A percentile compares a stretch with the other conserved stretches of the same genome.
phyloP scores from a whole-genome alignment of 257 asterid genomes.

The Solanum sejunctum region DNA sequence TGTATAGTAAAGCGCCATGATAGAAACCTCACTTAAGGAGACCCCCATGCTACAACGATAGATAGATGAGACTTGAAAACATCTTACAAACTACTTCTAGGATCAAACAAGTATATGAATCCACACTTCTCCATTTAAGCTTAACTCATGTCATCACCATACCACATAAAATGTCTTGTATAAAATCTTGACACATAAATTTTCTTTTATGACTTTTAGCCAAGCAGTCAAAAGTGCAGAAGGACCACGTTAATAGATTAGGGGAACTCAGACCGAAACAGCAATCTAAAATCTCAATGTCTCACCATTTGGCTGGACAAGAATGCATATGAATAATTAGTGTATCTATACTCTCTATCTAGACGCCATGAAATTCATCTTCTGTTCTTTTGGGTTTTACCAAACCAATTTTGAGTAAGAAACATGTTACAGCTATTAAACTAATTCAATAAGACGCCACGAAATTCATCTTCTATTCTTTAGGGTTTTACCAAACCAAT shows the following conservation, averaged over 20 bases:
- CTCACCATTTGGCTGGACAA: neutral
- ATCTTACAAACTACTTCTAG: neutral
- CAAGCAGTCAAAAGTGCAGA: neutral
- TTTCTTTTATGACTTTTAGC: neutral
- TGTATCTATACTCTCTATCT: neutral
- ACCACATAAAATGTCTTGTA: neutral
- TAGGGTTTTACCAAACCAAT: neutral
- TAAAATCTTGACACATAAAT: neutral
- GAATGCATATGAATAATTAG: neutral
- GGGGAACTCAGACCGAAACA: neutral
- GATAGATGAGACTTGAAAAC: neutral
- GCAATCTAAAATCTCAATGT: neutral
- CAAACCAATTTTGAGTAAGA: neutral
- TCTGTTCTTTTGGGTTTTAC: neutral
- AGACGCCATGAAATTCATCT: neutral
- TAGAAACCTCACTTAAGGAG: neutral
- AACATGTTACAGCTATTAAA: neutral
- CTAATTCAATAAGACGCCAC: neutral
- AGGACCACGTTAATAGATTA: neutral
- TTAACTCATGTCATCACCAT: no score
- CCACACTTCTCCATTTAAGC: no score
- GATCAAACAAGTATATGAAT: neutral
- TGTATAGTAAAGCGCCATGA: neutral
- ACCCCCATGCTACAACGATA: neutral
- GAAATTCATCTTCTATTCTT: neutral